Conservation (phyloP, 176 grass and related monocot genomes). For the Triticum timopheevii region DNA sequence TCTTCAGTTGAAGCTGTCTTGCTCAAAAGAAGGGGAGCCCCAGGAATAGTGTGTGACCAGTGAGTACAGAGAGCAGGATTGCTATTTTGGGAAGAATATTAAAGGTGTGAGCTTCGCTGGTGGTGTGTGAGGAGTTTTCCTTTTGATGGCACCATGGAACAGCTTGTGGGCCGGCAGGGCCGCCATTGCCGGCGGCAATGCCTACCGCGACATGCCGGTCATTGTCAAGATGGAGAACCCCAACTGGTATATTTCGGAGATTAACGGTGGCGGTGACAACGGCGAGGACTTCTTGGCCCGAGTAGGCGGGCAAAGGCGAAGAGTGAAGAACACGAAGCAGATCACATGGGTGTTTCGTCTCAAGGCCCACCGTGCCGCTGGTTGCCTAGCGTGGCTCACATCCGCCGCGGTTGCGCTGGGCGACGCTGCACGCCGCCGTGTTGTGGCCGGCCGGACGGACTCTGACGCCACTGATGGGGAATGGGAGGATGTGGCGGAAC, state of each 20-base stretch:
- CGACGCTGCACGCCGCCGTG: slow-evolving; percentile 47
- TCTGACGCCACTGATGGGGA: slow-evolving; percentile 20
- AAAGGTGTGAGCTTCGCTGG: not conserved
- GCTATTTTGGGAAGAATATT: not conserved
- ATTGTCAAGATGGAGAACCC: slow-evolving; percentile 90
- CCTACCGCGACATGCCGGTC: slow-evolving; percentile 79
- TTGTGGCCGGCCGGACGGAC: slow-evolving; percentile 54
- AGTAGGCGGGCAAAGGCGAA: not conserved
- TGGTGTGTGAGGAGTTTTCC: not conserved
- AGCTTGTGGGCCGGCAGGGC: not conserved
- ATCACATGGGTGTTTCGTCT: slow-evolving; percentile 95
- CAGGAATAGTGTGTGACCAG: slow-evolving; percentile 6
- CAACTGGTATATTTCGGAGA: slow-evolving; percentile 85
- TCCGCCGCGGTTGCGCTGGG: slow-evolving; percentile 56
- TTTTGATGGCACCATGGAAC: slow-evolving; percentile 7
- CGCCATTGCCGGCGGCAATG: slow-evolving; percentile 2
- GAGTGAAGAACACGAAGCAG: slow-evolving; percentile 72
- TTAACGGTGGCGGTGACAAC: slow-evolving; percentile 15
- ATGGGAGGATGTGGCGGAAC: not conserved
- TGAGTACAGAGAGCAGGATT: not conserved
- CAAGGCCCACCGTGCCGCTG: slow-evolving; percentile 81
- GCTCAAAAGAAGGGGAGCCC: slow-evolving; percentile 13
- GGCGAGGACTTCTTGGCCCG: slow-evolving; percentile 22
- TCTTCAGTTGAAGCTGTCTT: not conserved
- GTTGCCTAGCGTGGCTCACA: slow-evolving; percentile 67